Evolutionary conservation across 2,329 filamentous ascomycete species (phyloP).

Genomic region (Tolypocladium ovalisporum): DNA sequence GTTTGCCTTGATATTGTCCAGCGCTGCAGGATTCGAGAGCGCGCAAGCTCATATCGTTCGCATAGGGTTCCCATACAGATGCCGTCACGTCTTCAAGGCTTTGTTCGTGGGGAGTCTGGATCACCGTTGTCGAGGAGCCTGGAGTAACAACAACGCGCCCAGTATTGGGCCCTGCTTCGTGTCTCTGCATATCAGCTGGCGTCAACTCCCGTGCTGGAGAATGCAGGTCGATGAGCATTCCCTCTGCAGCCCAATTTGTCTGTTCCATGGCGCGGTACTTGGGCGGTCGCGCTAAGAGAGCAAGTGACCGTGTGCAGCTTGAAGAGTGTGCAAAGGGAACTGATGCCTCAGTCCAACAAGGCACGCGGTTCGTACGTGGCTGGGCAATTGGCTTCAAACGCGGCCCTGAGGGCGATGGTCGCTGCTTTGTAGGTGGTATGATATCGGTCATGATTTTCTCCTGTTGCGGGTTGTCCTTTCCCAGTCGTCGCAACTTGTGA

Average conservation of each 20-base stretch:
- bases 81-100: conserved; percentile 12
- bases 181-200: not conserved
- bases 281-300: not conserved
- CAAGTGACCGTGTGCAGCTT: not conserved
- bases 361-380: conserved; percentile 20
- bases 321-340: not conserved
- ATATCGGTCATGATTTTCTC: conserved; percentile 18
- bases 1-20: not conserved
- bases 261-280: not conserved
- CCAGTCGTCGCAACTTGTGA: conserved; percentile 32
- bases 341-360: conserved; percentile 11
- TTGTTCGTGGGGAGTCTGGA: conserved; percentile 20
- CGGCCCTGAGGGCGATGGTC: conserved; percentile 41
- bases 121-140: conserved; percentile 25
- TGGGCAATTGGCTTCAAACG: conserved; percentile 37
- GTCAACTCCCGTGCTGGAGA: not conserved
- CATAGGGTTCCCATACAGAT: conserved; percentile 17
- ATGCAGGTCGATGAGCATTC: not conserved
- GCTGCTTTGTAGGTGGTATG: conserved; percentile 30
- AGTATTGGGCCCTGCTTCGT: not conserved
- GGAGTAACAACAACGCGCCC: conserved; percentile 1
- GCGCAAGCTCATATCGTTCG: conserved; percentile 20
- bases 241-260: not conserved
- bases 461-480: conserved; percentile 27
- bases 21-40: conserved; percentile 4